Evolutionary conservation across 208 protist genomes (phyloP).

Genomic region (Endotrypanum monterogeii): DNA sequence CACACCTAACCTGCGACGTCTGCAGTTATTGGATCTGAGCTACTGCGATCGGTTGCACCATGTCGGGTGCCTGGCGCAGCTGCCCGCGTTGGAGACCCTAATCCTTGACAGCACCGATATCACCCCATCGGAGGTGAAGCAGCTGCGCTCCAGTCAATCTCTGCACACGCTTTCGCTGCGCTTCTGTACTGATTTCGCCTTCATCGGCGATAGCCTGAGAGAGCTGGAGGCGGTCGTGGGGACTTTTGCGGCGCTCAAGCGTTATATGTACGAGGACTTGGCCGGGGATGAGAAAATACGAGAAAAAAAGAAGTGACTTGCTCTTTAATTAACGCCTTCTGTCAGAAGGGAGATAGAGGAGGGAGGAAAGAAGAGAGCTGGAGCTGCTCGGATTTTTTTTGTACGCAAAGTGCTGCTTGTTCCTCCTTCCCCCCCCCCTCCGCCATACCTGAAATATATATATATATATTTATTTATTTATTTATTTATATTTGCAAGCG

Average conservation of each 20-base stretch:
- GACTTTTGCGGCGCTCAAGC: constrained; percentile 35
- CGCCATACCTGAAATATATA: too few relatives aligned
- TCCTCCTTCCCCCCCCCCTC: too few relatives aligned
- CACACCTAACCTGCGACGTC: constrained; percentile 20
- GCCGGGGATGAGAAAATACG: constrained; percentile 42
- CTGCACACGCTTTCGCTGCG: constrained; percentile 53
- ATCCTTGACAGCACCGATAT: constrained; percentile 67
- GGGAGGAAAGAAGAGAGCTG: too few relatives aligned
- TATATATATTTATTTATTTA: too few relatives aligned
- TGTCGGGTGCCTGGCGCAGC: constrained; percentile 30
- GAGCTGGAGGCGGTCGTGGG: constrained; percentile 32
- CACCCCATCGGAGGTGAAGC: constrained; percentile 33
- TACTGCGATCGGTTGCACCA: constrained; percentile 62
- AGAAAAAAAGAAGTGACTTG: constrained; percentile 21
- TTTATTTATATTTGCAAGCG: too few relatives aligned
- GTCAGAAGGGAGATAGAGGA: too few relatives aligned
- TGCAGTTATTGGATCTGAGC: constrained; percentile 59
- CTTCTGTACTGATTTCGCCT: constrained; percentile 56
- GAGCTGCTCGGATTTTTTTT: too few relatives aligned
- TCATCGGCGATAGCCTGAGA: constrained; percentile 23
- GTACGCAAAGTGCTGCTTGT: too few relatives aligned
- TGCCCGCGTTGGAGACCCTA: constrained; percentile 45
- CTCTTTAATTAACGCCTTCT: background rate
- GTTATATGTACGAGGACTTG: constrained; percentile 57
- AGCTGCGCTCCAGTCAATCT: constrained; percentile 27